Evolutionary conservation across 352 stramenopile species (phyloP), one percentile per base, ranked within the genome.

Genomic region (Phytophthora aleatoria): DNA sequence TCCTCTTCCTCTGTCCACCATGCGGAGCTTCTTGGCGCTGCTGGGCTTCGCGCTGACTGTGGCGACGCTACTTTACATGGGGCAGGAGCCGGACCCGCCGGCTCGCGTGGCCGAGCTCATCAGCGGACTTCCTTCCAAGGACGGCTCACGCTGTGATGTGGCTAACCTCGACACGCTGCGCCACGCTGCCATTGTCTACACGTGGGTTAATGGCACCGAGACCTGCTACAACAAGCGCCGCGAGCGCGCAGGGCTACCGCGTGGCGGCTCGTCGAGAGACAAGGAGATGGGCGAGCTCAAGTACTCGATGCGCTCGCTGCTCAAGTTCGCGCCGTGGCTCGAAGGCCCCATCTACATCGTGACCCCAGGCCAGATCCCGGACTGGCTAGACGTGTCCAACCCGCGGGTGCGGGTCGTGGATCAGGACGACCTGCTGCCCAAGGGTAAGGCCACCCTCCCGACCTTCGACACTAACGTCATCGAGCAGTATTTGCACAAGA

Each of bases 231-330:
- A 91, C 52, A 70, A 74, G 27, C 75, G 83, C 1, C 76, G 86
- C 9, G 57, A 77, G 48, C 69, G 69, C 20, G 83, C 79, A 1
- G 82, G 81, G 15, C 67, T 91, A 24, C 65, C 79, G 1, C 77
- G 71, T 0, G 84, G 83, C n/a, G 85, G 85, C 0, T 85, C 81
- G 12, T 91, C 82, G 8, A 67, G 85, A 12, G 85, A 93, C 57
- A 91, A 91, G 60, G 86, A 95, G 67, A 93, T 95, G 74, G 86
- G 83, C 20, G 86, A 95, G 58, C 82, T 95, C 67, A 93, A 92
- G 63, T 95, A 92, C 73, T 95, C 86, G 58, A 60, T 95, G 45
- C 84, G 86, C 1, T 92, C 86, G 56, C 69, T 95, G 56, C 67
- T 91, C 55, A 90, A 92, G 57, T 93, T 89, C 55, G 81, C 77